Evolutionary conservation across 768 basidiomycete species (phyloP).

Genomic region (Obba rivulosa): DNA sequence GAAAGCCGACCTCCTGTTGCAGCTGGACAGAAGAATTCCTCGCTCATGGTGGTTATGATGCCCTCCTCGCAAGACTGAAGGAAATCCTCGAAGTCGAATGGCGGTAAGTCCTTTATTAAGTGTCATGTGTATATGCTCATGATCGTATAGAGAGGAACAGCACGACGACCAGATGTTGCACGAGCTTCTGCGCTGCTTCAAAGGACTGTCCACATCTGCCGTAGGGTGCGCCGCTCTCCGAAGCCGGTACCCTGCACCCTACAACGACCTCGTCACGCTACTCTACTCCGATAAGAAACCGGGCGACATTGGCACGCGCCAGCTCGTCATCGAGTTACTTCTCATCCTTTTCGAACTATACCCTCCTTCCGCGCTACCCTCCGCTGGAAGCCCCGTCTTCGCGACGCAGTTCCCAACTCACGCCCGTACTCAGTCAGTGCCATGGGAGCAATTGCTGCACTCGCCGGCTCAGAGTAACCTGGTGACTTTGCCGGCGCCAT

Average conservation of each 20-base stretch:
- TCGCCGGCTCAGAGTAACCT: constrained; percentile 38
- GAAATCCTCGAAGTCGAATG: constrained; percentile 95
- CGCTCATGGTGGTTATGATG: constrained; percentile 77
- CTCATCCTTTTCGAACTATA: constrained; percentile 88
- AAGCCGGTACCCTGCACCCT: constrained; percentile 85
- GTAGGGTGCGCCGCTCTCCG: constrained; percentile 88
- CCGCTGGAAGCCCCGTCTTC: constrained; percentile 29
- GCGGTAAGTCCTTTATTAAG: constrained; percentile 54
- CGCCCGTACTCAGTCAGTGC: constrained; percentile 34
- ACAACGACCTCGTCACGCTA: constrained; percentile 73
- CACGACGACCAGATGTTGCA: constrained; percentile 94
- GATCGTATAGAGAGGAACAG: constrained; percentile 81
- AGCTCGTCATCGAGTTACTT: constrained; percentile 86
- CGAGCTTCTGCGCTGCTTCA: constrained; percentile 89
- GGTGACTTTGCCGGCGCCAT: constrained; percentile 66
- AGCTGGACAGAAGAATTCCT: constrained; percentile 93
- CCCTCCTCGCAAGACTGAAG: constrained; percentile 76
- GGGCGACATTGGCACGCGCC: constrained; percentile 85
- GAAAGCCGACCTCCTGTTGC: neutral
- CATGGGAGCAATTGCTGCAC: constrained; percentile 49
- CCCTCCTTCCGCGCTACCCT: constrained; percentile 63
- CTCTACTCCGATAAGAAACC: constrained; percentile 98
- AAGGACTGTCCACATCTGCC: constrained; percentile 85
- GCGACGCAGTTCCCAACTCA: constrained; percentile 14
- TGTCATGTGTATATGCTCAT: neutral